Evolutionary conservation across 2,329 filamentous ascomycete genomes (phyloP), one percentile per base, ranked within the genome.

Genomic region (Piedraia hortae): DNA sequence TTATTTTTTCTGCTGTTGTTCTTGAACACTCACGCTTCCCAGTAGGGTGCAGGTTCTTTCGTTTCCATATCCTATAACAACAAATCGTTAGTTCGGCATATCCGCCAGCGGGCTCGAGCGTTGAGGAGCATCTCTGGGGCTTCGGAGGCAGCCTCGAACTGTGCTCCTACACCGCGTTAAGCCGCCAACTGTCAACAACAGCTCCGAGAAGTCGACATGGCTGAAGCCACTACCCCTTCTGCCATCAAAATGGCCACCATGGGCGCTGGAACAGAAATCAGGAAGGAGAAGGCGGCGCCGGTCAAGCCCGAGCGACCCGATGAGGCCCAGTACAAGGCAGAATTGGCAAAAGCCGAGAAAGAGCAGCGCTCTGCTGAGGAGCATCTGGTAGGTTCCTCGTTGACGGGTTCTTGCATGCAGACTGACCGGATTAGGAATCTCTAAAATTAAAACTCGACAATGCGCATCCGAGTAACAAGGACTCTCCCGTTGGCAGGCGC

Each of bases 391-490:
- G n/a, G n/a, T n/a, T n/a, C n/a, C n/a, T 13, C 4, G 4, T 3
- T 10, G 8, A 5, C n/a, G 12, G 11, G 11, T 16, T 15, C 10
- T 16, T 24, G 9, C 17, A 25, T 20, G 23, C 21, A 23, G 25
- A 10, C 29, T 35, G 16, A 37, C 31, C 28, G 32, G 18, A 19
- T 22, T 42, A 93, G 82, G 80, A 74, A 42, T 67, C 69, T 33
- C 56, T 85, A 51, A 82, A 78, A 51, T 62, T 68, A 44, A 89
- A 91, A 54, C 64, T 93, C 42, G 78, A 91, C 26, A 54, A 67
- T 32, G 74, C 73, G 28, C 60, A 68, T 40, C 73, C 75, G 21
- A 71, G 73, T 51, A 77, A 82, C 43, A 66, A 75, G 48, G 73
- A 73, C 41, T 75, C 64, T 15, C 75, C 82, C 8, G 55, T 61